Percentiles rank a stretch among this genome's conserved stretches.
These are phyloP conservation scores for Sporothrix brunneoviolacea DNA, from an alignment of 2,329 filamentous ascomycete genomes.

Conservation along the genomic window DNA sequence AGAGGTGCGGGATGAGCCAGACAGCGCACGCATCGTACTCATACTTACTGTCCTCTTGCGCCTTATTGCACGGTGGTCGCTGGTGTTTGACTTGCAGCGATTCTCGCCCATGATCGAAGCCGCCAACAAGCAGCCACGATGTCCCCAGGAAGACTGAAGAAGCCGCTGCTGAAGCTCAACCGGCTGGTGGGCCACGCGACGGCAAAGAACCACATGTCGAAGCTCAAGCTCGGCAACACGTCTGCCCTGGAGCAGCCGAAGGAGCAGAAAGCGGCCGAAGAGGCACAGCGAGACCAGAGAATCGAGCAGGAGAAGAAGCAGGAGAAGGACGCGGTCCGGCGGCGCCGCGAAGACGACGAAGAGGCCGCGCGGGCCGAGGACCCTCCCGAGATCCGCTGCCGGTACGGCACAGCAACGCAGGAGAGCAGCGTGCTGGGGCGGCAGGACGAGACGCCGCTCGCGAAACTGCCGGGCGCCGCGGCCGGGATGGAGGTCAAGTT, in stretches of 20 bases:
- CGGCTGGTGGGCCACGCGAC: conserved; percentile 31
- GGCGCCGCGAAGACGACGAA: conserved; percentile 30
- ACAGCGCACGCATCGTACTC: too few relatives aligned
- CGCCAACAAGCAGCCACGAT: too few relatives aligned
- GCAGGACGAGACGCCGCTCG: conserved; percentile 17
- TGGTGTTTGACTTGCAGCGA: too few relatives aligned
- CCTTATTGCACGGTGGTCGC: too few relatives aligned
- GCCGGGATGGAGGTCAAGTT: conserved; percentile 57
- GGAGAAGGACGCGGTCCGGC: conserved; percentile 25
- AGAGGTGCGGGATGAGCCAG: too few relatives aligned
- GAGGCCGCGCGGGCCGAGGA: conserved; percentile 24
- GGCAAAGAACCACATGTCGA: conserved; percentile 34
- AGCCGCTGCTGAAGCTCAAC: conserved; percentile 33
- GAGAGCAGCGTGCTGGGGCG: conserved; percentile 19
- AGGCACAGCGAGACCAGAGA: conserved; percentile 27
- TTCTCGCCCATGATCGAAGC: too few relatives aligned
- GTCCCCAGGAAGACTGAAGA: conserved; percentile 28
- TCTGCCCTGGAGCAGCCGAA: conserved; percentile 26
- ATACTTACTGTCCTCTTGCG: too few relatives aligned
- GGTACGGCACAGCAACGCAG: conserved; percentile 24
- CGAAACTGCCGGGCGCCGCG: conserved; percentile 18
- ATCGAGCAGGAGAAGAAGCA: conserved; percentile 29
- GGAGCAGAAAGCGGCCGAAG: conserved; percentile 21
- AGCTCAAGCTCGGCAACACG: conserved; percentile 31
- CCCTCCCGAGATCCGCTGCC: conserved; percentile 23